A percentile compares a stretch with the other conserved stretches of the same genome.
Conservation (phyloP, 2,329 filamentous ascomycete genomes). For the Aspergillus transmontanensis region DNA sequence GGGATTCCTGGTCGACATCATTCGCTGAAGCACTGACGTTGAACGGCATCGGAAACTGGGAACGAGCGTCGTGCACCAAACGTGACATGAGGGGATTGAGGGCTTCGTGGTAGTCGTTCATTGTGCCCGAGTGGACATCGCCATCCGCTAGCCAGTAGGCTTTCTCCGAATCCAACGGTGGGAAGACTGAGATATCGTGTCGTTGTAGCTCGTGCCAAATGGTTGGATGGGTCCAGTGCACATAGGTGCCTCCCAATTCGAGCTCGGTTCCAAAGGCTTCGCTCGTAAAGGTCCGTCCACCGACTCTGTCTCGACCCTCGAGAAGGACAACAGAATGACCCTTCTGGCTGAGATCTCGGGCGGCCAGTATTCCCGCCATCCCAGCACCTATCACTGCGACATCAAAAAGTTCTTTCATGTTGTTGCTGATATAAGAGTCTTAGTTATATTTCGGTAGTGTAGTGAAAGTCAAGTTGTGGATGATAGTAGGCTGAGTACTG, state of each 20-base stretch:
- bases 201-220: constrained; percentile 1
- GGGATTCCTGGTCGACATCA: not conserved
- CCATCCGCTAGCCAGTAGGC: constrained; percentile 1
- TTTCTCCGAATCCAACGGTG: not conserved
- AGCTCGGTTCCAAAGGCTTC: not conserved
- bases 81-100: not conserved
- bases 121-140: not conserved
- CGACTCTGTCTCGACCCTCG: not conserved
- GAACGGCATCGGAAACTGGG: not conserved
- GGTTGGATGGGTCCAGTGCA: not conserved
- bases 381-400: not conserved
- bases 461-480: no score
- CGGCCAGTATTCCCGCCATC: not conserved
- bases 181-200: not conserved
- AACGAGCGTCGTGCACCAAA: not conserved
- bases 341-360: constrained; percentile 1
- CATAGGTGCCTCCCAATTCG: not conserved
- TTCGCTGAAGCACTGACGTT: not conserved
- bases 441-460: no score
- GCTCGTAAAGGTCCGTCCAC: not conserved
- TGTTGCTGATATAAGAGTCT: not conserved
- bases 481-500: no score
- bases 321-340: not conserved
- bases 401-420: not conserved
- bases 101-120: not conserved